Evolutionary conservation across 768 basidiomycete genomes (phyloP), one percentile per base, ranked within the genome.

Genomic region (Bullera alba): DNA sequence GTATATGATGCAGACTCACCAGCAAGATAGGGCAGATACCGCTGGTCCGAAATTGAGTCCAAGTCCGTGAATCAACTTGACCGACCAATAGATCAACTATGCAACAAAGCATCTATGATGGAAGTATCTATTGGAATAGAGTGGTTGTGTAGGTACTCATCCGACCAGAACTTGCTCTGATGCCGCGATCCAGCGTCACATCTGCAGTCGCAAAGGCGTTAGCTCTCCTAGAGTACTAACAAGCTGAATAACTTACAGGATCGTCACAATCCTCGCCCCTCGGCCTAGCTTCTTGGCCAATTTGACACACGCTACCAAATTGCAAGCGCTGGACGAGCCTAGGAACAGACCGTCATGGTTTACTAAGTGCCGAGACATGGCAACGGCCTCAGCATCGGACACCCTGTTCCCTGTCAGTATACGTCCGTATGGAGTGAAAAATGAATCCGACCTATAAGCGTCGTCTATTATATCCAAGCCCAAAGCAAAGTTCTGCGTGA

Each of bases 301-400:
- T 61, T 85, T 84, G 39, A 95, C 79, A 59, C 87, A 89, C 1
- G 93, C 87, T n/a, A 95, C 81, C 32, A 99, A 78, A 66, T 97
- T 99, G 68, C 90, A 92, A 0, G 95, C 93, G 62, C 88, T 92
- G 53, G 89, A 93, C 0, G 92, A 96, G 14, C 95, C 95, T 25
- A 97, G 77, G 75, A 92, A 97, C 23, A 99, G 76, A 0, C 95
- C 95, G 58, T 97, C 93, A 48, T 87, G 77, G 43, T 84, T 76
- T 3, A 95, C 89, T 17, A 99, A 79, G 68, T 90, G 90, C 8
- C 92, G 83, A 1, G 91, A 86, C 93, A 97, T 97, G 6, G 86
- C 82, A 19, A 97, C 88, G 0, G 93, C 93, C 73, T 99, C 93
- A 1, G 79, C 83, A 58, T 97, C 95, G 2, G 86, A 84, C 69